These are phyloP conservation scores for Sugiyamaella neomexicana DNA, from an alignment of 1,139 yeast genomes.

Conservation along the genomic window DNA sequence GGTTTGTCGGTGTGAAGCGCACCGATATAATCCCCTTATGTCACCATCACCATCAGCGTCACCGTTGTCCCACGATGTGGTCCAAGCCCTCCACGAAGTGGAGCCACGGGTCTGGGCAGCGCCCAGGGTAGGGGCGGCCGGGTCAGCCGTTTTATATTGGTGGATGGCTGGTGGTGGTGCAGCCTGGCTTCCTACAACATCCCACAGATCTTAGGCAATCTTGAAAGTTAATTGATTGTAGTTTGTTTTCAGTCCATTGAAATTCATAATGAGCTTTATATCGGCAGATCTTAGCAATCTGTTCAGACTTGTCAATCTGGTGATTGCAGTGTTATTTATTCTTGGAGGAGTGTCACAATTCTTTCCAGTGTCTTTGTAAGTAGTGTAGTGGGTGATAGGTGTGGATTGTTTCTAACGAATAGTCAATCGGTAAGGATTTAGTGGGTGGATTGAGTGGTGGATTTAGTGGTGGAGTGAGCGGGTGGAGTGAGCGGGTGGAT, in stretches of 20 bases:
- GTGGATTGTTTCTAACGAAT: neutral
- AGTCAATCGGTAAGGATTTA: neutral
- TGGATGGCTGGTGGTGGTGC: too few relatives aligned
- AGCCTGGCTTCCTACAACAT: too few relatives aligned
- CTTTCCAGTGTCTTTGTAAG: slow-evolving; percentile 54
- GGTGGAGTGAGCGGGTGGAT: too few relatives aligned
- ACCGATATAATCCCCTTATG: too few relatives aligned
- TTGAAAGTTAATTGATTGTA: too few relatives aligned
- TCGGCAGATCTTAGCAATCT: slow-evolving; percentile 44
- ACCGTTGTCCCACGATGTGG: too few relatives aligned
- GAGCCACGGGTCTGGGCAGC: neutral
- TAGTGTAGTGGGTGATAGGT: slow-evolving; percentile 22
- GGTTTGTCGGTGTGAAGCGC: slow-evolving; percentile 1
- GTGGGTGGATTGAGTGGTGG: too few relatives aligned
- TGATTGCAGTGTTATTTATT: slow-evolving; percentile 59
- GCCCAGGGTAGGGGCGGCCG: neutral
- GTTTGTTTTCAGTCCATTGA: neutral
- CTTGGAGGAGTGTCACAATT: slow-evolving; percentile 60
- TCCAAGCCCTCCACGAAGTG: too few relatives aligned
- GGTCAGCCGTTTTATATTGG: too few relatives aligned
- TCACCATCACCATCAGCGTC: too few relatives aligned
- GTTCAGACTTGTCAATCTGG: slow-evolving; percentile 64
- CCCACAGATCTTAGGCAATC: too few relatives aligned
- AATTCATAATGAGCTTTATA: slow-evolving; percentile 21
- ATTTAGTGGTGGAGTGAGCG: too few relatives aligned